Evolutionary conservation across 768 basidiomycete species (phyloP).

Genomic region (Termitomyces sp.): DNA sequence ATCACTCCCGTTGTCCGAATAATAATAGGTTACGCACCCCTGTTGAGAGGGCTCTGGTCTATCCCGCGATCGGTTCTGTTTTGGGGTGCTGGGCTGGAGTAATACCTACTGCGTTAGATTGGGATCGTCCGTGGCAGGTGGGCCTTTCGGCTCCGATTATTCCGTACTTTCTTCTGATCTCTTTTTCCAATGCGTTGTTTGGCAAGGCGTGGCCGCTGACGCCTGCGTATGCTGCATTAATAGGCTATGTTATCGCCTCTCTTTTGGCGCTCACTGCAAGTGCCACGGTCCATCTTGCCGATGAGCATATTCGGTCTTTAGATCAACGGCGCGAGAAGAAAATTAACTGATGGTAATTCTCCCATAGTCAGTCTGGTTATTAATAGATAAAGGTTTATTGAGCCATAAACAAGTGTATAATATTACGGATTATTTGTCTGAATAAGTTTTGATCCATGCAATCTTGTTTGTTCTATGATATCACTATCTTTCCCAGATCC

Average conservation of each 20-base stretch:
- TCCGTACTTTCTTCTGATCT: neutral
- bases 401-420: neutral
- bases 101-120: slow-evolving; percentile 87
- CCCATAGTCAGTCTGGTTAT: neutral
- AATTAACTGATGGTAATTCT: slow-evolving; percentile 5
- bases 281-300: slow-evolving; percentile 30
- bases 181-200: neutral
- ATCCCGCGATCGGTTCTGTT: slow-evolving; percentile 68
- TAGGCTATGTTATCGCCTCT: slow-evolving; percentile 62
- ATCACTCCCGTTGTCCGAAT: neutral
- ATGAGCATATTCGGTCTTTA: slow-evolving; percentile 28
- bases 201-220: slow-evolving; percentile 79
- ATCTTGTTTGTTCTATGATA: neutral
- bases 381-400: slow-evolving; percentile 5
- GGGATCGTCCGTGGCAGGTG: slow-evolving; percentile 98
- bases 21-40: slow-evolving; percentile 47
- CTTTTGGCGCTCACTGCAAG: slow-evolving; percentile 48
- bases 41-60: slow-evolving; percentile 74
- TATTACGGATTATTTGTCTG: neutral
- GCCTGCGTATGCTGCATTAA: slow-evolving; percentile 64
- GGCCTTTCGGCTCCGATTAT: slow-evolving; percentile 17
- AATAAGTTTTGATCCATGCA: neutral
- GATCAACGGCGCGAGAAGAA: slow-evolving; percentile 12
- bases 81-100: slow-evolving; percentile 79
- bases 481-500: neutral